Evolutionary conservation across 169 alveolate genomes (phyloP), one percentile per base, ranked within the genome.

Genomic region (Cyclospora cayetanensis): DNA sequence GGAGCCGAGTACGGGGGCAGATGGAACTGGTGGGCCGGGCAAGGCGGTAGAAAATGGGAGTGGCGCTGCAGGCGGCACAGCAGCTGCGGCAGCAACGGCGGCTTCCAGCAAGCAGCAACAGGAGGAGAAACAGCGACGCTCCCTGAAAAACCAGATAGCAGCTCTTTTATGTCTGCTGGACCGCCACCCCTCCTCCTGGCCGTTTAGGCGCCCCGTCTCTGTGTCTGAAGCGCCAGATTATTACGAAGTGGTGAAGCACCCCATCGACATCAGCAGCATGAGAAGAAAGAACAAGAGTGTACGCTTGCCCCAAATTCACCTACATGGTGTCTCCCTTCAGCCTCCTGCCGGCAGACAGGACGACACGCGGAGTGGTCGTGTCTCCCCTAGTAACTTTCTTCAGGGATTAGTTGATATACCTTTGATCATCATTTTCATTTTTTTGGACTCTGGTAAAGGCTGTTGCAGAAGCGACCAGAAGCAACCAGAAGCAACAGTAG

Each of bases 191-290:
- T 94, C 96, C 25, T 95, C 98, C 2, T 97, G 99, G 99, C 99
- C 99, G 2, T 99, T 98, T 94, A 91, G 97, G 76, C 97, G 98
- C 85, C 99, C 99, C 2, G 99, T 99, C 12, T 96, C 98, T 52
- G 95, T 94, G 41, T 96, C 98, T 7, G 99, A 98, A 85, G 99
- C 99, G 1, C 99, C 99, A 0, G 99, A 99, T 94, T 99, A 99
- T 94, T 98, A 98, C 94, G 99, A 98, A 66, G 97, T 98, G 35
- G 98, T 99, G 37, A 97, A 96, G 53, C 98, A 98, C 55, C 99
- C 99, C 0, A 97, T 98, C 50, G 99, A 98, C 92, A 96, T 99
- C 46, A 95, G 97, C 43, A 98, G 99, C n/a, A 97, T 99, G 97
- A 92, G 95, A 87, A 95, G 95, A 77, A 96, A 96, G 93, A 98